A percentile compares a stretch with the other conserved stretches of the same genome.
Evolutionary conservation across 2,329 filamentous ascomycete species (phyloP).

Genomic region (Coniochaeta prunicola): DNA sequence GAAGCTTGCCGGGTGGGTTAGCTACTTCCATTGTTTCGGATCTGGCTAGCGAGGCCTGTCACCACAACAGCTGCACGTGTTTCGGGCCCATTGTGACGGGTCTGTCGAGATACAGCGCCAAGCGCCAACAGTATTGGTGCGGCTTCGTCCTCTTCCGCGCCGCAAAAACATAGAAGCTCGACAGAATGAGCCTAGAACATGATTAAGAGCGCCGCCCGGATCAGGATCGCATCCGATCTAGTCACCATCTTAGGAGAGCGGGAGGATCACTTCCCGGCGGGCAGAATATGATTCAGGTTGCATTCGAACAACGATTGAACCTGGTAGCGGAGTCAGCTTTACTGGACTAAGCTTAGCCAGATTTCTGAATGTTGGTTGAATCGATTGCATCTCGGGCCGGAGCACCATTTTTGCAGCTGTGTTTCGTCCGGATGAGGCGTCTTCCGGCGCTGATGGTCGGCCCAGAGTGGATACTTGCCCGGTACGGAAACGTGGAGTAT

Average conservation of each 20-base stretch:
- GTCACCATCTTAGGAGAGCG: not conserved
- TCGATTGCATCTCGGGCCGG: not conserved
- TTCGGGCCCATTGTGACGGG: not conserved
- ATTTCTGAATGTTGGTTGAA: not conserved
- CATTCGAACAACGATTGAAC: not conserved
- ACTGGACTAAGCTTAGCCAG: not conserved
- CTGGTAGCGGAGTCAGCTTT: not conserved
- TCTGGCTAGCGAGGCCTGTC: not conserved
- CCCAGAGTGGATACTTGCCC: not conserved
- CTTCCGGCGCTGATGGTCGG: not conserved
- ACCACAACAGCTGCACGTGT: not conserved
- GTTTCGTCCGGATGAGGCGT: not conserved
- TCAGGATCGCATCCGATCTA: not conserved
- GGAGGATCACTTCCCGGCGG: not conserved
- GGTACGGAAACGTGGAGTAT: too few relatives aligned
- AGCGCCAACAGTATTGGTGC: not conserved
- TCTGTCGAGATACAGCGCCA: not conserved
- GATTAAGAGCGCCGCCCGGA: not conserved
- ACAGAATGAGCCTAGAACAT: not conserved
- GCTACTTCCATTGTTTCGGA: not conserved
- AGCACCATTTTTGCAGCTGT: not conserved
- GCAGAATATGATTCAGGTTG: not conserved
- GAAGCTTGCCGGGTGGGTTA: not conserved
- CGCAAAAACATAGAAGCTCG: not conserved
- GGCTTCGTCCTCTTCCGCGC: not conserved